A percentile compares a stretch with the other conserved stretches of the same genome.
Conservation (phyloP, 176 grass and related monocot genomes). For the Bromus sterilis region DNA sequence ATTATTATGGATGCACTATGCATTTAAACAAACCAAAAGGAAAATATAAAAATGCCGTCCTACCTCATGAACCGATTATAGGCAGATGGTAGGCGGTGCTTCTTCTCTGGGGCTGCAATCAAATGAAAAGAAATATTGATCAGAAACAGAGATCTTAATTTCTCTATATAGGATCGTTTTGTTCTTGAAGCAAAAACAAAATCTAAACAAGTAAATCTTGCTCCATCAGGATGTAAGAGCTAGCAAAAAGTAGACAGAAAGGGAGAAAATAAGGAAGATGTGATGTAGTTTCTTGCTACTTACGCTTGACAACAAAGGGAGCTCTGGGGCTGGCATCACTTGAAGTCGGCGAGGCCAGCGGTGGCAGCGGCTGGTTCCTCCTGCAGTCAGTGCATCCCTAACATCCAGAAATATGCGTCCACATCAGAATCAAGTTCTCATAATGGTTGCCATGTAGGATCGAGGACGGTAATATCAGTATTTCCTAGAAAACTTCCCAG, state of each 20-base stretch:
- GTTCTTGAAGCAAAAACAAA: background rate
- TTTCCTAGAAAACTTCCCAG: background rate
- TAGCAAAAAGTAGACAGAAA: background rate
- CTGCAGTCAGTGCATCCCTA: conserved; percentile 77
- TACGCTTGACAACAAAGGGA: conserved; percentile 94
- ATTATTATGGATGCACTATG: background rate
- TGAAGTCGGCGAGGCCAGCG: conserved; percentile 35
- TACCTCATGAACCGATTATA: conserved; percentile 97
- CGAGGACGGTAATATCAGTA: background rate
- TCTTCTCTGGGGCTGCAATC: conserved; percentile 83
- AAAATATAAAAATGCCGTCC: background rate
- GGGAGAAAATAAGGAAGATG: background rate
- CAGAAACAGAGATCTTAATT: background rate
- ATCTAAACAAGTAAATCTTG: background rate
- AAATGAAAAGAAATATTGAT: conserved; percentile 12
- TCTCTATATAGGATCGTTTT: background rate
- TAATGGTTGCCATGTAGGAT: background rate
- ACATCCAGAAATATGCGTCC: conserved; percentile 24
- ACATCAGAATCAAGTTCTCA: conserved; percentile 12
- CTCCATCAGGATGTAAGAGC: background rate
- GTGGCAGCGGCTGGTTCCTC: conserved; percentile 51
- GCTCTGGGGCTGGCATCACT: conserved; percentile 43
- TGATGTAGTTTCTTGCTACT: conserved; percentile 10
- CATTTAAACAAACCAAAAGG: background rate
- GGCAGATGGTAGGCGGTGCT: conserved; percentile 81